Evolutionary conservation across 208 protist genomes (phyloP).

Genomic region (Acanthamoeba polyphaga): DNA sequence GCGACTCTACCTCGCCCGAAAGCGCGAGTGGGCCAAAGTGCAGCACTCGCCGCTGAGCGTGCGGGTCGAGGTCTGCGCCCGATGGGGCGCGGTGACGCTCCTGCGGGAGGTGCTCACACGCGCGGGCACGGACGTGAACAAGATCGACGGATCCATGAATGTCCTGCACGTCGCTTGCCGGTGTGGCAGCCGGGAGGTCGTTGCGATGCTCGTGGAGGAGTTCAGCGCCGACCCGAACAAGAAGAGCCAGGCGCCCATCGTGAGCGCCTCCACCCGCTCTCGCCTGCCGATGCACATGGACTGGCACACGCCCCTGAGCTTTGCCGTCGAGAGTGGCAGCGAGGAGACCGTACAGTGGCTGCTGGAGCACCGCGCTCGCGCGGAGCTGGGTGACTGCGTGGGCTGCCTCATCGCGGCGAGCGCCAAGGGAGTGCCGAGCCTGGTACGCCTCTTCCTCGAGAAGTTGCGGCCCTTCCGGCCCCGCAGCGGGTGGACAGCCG

Average conservation of each 20-base stretch:
- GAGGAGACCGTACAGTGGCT: constrained; percentile 4
- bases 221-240: not conserved
- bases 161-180: not conserved
- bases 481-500: not conserved
- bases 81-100: not conserved
- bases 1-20: not conserved
- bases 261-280: not conserved
- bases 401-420: constrained; percentile 4
- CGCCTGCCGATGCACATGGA: not conserved
- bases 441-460: constrained; percentile 1
- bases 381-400: not conserved
- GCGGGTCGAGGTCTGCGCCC: not conserved
- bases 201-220: not conserved
- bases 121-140: not conserved
- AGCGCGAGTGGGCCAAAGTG: not conserved
- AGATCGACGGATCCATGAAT: not conserved
- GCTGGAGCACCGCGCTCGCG: not conserved
- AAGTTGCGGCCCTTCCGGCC: not conserved
- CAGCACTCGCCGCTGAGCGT: not conserved
- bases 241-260: not conserved
- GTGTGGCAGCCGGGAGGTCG: not conserved
- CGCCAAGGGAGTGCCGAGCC: not conserved
- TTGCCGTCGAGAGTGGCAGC: not conserved
- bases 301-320: not conserved
- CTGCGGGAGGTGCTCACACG: not conserved